These are phyloP conservation scores for Stylosanthes scabra DNA, from an alignment of 331 rosid genomes.

Conservation along the genomic window DNA sequence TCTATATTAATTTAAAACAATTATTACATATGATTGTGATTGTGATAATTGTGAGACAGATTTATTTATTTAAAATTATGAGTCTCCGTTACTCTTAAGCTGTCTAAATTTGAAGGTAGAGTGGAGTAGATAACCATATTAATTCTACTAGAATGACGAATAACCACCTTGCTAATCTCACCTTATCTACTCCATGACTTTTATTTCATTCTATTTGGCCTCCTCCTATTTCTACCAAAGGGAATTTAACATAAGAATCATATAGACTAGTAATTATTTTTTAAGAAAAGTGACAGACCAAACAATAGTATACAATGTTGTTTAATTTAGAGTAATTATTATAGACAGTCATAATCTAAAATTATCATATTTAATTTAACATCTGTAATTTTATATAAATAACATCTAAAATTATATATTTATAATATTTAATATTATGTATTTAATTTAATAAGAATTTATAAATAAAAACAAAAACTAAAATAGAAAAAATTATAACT, in stretches of 20 bases:
- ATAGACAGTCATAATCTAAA: no score
- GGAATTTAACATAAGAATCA: not conserved
- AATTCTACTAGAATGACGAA: not conserved
- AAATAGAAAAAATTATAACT: not conserved
- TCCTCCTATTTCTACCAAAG: constrained; percentile 9
- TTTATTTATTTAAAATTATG: not conserved
- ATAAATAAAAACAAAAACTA: not conserved
- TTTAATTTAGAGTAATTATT: no score
- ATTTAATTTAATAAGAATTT: no score
- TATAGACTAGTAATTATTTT: not conserved
- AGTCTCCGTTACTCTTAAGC: constrained; percentile 13
- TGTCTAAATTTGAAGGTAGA: not conserved
- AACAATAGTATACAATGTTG: not conserved
- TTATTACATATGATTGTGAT: not conserved
- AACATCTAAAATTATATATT: no score
- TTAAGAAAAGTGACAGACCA: not conserved
- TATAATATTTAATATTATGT: no score
- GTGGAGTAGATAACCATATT: not conserved
- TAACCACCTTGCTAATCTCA: not conserved
- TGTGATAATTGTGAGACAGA: not conserved
- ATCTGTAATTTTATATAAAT: no score
- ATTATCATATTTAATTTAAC: no score
- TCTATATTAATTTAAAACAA: constrained; percentile 1
- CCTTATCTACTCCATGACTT: not conserved
- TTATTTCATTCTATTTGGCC: not conserved